Conservation (phyloP, 2,329 filamentous ascomycete species). For the Diaporthe vaccinii region DNA sequence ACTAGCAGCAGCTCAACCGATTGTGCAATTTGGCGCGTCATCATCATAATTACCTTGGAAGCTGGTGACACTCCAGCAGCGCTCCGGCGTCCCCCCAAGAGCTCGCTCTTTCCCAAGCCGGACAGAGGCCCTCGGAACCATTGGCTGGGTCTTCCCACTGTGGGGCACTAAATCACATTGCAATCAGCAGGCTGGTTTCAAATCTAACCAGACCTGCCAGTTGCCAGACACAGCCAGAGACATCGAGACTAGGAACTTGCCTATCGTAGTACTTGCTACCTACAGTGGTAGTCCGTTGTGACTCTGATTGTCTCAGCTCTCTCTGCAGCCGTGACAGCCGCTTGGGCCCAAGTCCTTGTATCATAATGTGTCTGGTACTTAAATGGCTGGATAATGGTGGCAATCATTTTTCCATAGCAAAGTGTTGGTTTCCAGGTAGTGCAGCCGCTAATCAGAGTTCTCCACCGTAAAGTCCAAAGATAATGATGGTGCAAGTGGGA, state of each 20-base stretch:
- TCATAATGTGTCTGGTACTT: neutral
- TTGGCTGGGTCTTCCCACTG: conserved; percentile 19
- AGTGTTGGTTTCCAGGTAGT: neutral
- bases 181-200: conserved; percentile 26
- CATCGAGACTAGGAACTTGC: conserved; percentile 6
- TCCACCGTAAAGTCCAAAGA: neutral
- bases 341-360: neutral
- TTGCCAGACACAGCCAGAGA: conserved; percentile 7
- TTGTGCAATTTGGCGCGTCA: conserved; percentile 1
- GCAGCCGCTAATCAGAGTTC: neutral
- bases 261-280: neutral
- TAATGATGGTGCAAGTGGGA: neutral
- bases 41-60: neutral
- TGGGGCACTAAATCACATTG: conserved; percentile 26
- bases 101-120: conserved; percentile 19
- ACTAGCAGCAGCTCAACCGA: conserved; percentile 3
- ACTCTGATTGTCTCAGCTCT: conserved; percentile 21
- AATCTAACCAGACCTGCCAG: conserved; percentile 1
- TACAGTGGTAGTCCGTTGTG: neutral
- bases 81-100: neutral
- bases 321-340: neutral
- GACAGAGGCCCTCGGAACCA: neutral
- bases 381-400: neutral
- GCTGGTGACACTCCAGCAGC: conserved; percentile 13
- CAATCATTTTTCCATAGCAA: neutral